Base-by-base conservation (phyloP, 371 early-diverging fungal species). In the Rhizopus delemar region DNA sequence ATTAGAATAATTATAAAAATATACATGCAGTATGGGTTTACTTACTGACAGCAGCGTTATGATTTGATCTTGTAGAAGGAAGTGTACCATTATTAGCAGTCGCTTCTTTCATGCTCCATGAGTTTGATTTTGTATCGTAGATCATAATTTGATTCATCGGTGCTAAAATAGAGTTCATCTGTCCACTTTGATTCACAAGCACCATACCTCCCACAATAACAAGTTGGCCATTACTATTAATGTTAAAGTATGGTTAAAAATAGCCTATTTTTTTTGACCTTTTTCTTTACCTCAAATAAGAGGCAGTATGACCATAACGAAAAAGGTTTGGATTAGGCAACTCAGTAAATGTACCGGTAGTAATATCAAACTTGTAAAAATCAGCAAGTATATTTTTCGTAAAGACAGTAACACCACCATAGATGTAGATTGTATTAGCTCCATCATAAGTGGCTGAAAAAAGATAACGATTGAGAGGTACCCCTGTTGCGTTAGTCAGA, bases 31-130 rank as follows among this genome's bases (percentile, higher is more conserved):
- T n/a, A 6, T 48, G 7, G 8, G 38, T 29, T 2, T 41, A 77
- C 74, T 60, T 74, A 78, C 78, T 69, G 33, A 73, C 63, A n/a
- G 74, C 75, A 39, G 80, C 74, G 57, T 50, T 66, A 32, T 68
- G 77, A 32, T 65, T 60, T 45, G 68, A 51, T 45, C 71, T 51
- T 9, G 61, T 46, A 6, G 73, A 74, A 35, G 76, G 65, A 8
- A n/a, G 41, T 13, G 39, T 33, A 6, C 59, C 54, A 15, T 35
- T 29, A 9, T 50, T 13, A 22, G 57, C 48, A 5, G 35, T 39
- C 22, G 63, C 52, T 8, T 57, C 39, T 12, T 60, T 56, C 2
- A 46, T 39, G 5, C 55, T 41, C 80, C 80, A 79, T 4, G 34
- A 13, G n/a, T 60, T 50, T 1, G 67, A 39, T 6, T 56, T 35